Percentiles rank a stretch among this genome's conserved stretches.
These are phyloP conservation scores for Saccharomycopsis sp. DNA, from an alignment of 805 yeast genomes.

Conservation along the genomic window DNA sequence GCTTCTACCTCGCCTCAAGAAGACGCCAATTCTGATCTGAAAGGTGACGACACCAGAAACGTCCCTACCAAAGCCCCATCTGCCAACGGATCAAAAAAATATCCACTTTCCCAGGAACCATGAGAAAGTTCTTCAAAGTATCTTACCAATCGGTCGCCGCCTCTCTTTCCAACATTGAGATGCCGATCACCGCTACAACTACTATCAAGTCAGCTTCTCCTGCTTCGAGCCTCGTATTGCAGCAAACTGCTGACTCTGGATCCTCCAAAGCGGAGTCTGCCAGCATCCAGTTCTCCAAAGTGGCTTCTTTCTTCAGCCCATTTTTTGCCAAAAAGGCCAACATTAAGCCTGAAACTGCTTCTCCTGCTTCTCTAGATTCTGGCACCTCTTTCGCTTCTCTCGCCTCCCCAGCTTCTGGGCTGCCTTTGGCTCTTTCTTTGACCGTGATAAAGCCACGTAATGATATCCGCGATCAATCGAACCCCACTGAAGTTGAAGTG, in stretches of 20 bases:
- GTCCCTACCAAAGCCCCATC: background rate
- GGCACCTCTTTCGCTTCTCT: background rate
- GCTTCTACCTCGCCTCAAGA: background rate
- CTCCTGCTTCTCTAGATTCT: background rate
- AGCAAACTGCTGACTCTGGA: no score
- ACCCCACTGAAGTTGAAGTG: background rate
- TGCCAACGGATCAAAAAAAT: background rate
- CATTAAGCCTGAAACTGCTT: background rate
- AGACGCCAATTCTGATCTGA: background rate
- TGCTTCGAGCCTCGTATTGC: no score
- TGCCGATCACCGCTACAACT: background rate
- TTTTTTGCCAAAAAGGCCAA: no score
- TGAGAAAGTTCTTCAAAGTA: background rate
- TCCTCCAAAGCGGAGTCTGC: no score
- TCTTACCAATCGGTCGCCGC: background rate
- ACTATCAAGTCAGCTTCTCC: no score
- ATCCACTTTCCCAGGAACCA: background rate
- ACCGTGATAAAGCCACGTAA: background rate
- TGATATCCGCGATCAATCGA: background rate
- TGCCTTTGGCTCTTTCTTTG: no score
- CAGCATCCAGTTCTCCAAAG: no score
- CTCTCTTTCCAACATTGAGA: background rate
- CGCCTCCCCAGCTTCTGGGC: background rate
- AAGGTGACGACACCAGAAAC: background rate
- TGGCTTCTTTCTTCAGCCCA: no score